Evolutionary conservation across 106 monocot genomes (phyloP), one percentile per base, ranked within the genome.

Genomic region (Dioscorea alata): DNA sequence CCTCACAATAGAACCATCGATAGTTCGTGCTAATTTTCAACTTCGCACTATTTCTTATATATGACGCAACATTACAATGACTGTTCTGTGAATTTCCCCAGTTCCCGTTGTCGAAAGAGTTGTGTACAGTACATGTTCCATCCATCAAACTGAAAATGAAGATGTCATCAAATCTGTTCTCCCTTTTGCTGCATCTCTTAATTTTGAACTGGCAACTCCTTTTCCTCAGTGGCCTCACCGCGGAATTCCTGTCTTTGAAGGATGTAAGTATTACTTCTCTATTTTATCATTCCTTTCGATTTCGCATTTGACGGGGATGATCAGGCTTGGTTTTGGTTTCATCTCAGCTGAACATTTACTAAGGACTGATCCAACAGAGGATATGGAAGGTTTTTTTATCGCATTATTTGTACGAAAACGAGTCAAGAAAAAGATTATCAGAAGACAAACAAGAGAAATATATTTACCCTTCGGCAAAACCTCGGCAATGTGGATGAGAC

Each of bases 61-160:
- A n/a, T 42, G 42, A 42, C 42, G 10, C 42, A 42, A 42, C 10
- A 5, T 42, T 42, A 42, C 42, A 42, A 42, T 42, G 6, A 10
- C 5, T 42, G 42, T 42, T 42, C 42, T 42, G 10, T 48, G 17
- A 15, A 49, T 57, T 22, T 18, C 31, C 18, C 0, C 80, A 99
- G 92, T 99, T 79, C 87, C 97, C 25, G 70, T 76, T 21, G 97
- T 92, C 31, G 89, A 87, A 68, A 87, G 89, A 66, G 72, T 92
- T 5, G 89, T 87, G n/a, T 99, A 93, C 68, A 99, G 97, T 73
- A 99, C 92, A 20, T 99, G 97, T 66, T 99, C 97, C 12, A 75
- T 99, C 48, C 75, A 90, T 67, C 89, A 83, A 70, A 69, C 69
- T 23, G 97, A 99, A 71, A 99, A 99, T 53, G 97, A 99, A 63